phyloP scores from a whole-genome alignment of 2,329 filamentous ascomycete genomes.

The Ophiostoma montium region DNA sequence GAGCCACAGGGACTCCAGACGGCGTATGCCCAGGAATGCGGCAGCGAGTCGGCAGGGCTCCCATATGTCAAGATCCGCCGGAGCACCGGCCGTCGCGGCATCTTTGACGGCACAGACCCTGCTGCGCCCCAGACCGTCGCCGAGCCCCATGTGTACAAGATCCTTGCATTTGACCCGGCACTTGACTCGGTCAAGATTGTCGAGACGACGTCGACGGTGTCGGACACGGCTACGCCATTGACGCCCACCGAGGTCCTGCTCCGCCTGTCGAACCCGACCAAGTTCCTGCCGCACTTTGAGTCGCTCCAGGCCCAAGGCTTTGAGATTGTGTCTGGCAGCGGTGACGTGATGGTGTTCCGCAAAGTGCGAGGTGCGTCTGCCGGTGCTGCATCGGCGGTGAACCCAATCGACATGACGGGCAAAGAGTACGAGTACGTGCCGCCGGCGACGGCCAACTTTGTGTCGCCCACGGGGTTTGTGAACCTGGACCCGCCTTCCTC shows the following conservation, averaged over 20 bases:
- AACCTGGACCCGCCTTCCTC: constrained; percentile 37
- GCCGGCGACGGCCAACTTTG: constrained; percentile 40
- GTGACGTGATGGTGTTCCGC: constrained; percentile 52
- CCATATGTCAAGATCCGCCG: constrained; percentile 20
- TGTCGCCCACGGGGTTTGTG: constrained; percentile 51
- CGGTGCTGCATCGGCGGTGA: constrained; percentile 22
- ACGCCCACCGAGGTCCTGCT: constrained; percentile 47
- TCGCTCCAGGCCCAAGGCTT: constrained; percentile 47
- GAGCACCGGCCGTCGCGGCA: background rate
- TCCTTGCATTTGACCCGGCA: constrained; percentile 49
- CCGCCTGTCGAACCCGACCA: constrained; percentile 45
- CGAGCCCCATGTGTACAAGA: constrained; percentile 36
- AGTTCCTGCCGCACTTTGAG: constrained; percentile 51
- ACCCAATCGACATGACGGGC: constrained; percentile 46
- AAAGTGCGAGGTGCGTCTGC: constrained; percentile 31
- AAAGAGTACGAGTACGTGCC: constrained; percentile 20
- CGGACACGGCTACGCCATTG: constrained; percentile 32
- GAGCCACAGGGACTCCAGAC: constrained; percentile 34
- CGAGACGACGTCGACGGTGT: constrained; percentile 43
- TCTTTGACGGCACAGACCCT: background rate
- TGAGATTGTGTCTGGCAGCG: constrained; percentile 49
- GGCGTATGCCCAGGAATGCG: constrained; percentile 30
- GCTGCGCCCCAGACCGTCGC: background rate
- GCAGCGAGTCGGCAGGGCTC: constrained; percentile 21
- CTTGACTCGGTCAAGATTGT: constrained; percentile 43